Evolutionary conservation across 106 monocot species (phyloP), one percentile per base, ranked within the genome.

Genomic region (Narthecium ossifragum): DNA sequence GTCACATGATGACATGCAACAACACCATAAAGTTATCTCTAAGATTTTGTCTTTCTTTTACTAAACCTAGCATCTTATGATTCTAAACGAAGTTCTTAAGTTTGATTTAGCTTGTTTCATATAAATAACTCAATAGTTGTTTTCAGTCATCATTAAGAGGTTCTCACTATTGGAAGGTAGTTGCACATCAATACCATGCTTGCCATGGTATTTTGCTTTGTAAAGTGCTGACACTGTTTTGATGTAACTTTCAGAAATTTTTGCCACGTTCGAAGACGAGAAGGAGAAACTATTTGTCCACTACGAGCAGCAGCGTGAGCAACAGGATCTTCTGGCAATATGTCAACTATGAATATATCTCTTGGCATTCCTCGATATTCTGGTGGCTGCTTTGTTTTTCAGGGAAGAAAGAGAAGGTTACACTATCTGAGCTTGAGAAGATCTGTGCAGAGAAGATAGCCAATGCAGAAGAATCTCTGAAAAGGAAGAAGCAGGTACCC

Each of bases 331-430:
- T 22, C 43, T 18, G 2, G 4, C 4, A 24, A 24, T 24, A 22
- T 49, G 23, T 24, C 8, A 24, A 22, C 0, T 24, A 5, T 3
- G 28, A 27, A 1, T 33, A n/a, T 21, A 37, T 17, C 41, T 10
- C n/a, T 26, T 26, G 26, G 12, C 1, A n/a, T 2, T n/a, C 20
- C 0, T 38, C 38, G 1, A 10, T 37, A 21, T 24, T 12, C 8
- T 30, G 7, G 3, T 31, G 4, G 34, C 11, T 60, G 45, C 29
- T 41, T 11, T 60, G 23, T 5, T 21, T 28, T 64, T 6, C 64
- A 92, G 92, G 87, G 18, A 92, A 92, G 65, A 87, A 84, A 68
- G 92, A 92, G 14, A 92, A 80, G 60, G 25, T 63, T 62, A 53
- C 66, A 13, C 51, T 87, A 24, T 56, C 73, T 51, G 84, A 78